These are phyloP conservation scores for Xylaria sp. DNA, from an alignment of 495 filamentous ascomycete species.

Conservation along the genomic window DNA sequence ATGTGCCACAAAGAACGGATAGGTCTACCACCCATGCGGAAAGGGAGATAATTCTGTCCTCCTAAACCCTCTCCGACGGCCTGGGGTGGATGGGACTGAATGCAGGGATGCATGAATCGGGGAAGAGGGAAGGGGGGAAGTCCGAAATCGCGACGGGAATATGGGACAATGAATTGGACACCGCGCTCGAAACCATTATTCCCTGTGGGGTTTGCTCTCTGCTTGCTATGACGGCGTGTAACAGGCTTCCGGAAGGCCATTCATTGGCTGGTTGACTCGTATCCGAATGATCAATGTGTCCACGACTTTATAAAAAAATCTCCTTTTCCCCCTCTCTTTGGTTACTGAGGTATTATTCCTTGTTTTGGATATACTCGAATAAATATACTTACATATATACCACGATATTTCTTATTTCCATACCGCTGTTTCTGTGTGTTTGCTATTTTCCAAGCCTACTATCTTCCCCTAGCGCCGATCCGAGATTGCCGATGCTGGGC, in stretches of 20 bases:
- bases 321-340: not conserved
- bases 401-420: not conserved
- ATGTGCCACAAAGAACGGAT: slow-evolving; percentile 9
- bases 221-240: not conserved
- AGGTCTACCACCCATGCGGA: not conserved
- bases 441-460: not conserved
- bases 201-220: not conserved
- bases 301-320: not conserved
- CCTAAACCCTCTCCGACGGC: not conserved
- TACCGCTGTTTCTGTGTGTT: not conserved
- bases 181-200: not conserved
- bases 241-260: not conserved
- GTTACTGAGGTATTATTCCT: not conserved
- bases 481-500: slow-evolving; percentile 18
- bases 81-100: not conserved
- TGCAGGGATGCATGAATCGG: not conserved
- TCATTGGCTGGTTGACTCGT: not conserved
- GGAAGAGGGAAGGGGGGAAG: not conserved
- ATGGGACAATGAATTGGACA: not conserved
- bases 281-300: slow-evolving; percentile 16
- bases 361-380: not conserved
- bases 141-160: slow-evolving; percentile 11
- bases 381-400: not conserved
- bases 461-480: not conserved
- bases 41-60: not conserved